Evolutionary conservation across 371 early-diverging fungal genomes (phyloP).

Genomic region (Mucor indicus): DNA sequence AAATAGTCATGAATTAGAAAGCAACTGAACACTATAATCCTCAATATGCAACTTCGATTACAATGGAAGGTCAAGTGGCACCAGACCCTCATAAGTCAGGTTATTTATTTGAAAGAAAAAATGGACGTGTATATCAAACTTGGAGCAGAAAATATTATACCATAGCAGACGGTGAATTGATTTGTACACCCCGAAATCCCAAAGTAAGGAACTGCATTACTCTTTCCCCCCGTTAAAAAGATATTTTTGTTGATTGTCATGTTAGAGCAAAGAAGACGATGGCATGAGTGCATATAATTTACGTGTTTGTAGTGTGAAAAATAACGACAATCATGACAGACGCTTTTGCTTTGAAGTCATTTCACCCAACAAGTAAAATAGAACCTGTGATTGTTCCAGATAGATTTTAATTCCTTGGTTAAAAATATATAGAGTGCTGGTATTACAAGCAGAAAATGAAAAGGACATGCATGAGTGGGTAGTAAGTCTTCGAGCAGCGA

Average conservation of each 20-base stretch:
- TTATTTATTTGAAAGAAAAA: constrained; percentile 72
- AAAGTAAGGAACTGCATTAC: too few species aligned
- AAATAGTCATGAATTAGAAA: too few species aligned
- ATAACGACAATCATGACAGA: constrained; percentile 63
- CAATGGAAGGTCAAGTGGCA: neutral
- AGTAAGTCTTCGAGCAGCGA: constrained; percentile 64
- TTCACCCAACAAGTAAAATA: constrained; percentile 66
- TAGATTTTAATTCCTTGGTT: neutral
- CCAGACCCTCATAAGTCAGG: constrained; percentile 55
- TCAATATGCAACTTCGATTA: neutral
- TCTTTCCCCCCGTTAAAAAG: too few species aligned
- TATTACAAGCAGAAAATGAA: constrained; percentile 82
- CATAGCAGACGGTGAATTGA: constrained; percentile 62
- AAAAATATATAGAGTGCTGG: constrained; percentile 42
- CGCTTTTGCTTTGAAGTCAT: constrained; percentile 85
- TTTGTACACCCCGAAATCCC: constrained; percentile 45
- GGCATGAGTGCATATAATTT: constrained; percentile 54
- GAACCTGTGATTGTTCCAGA: too few species aligned
- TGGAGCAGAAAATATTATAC: constrained; percentile 77
- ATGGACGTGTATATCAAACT: constrained; percentile 65
- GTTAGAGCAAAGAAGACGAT: constrained; percentile 38
- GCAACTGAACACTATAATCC: constrained; percentile 31
- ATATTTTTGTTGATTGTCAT: too few species aligned
- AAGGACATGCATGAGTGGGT: constrained; percentile 82
- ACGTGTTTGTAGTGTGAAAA: constrained; percentile 78